Base-by-base conservation (phyloP, 805 yeast genomes). In the Starmerella powellii region DNA sequence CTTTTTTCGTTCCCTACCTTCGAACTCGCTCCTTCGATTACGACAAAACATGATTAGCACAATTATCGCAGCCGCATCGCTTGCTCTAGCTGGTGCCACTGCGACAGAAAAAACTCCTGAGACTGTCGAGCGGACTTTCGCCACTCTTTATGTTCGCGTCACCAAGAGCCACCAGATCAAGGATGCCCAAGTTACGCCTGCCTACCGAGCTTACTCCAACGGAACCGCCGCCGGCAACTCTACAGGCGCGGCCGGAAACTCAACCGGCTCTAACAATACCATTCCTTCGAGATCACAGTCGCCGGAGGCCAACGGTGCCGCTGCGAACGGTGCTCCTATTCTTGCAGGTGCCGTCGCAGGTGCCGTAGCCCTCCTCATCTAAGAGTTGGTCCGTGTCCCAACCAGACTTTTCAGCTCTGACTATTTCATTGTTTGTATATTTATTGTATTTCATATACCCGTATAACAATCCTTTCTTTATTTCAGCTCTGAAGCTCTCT, bases 271-370 rank as follows among this genome's bases (percentile, higher is more conserved):
- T 26, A 37, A 18, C 21, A 4, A 16, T 12, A 28, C 34, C 21
- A 8, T 20, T 23, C 26, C 35, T 5, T 19, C 35, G 23, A 32
- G 16, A 26, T 12, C 35, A 5, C 13, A 32, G 6, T 32, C 35
- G 20, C 13, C 34, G 6, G 13, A 17, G 12, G 11, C 11, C 24
- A 32, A 33, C 24, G 43, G 29, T 18, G 43, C 29, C n/a, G 26
- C 13, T 16, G 24, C 1, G 12, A 17, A 4, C 23, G 8, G 23
- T 3, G 20, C 27, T 19, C 19, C 34, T 19, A 5, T 31, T 10
- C 42, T 35, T 21, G 35, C 15, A 3, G 46, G 29, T 31, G 49
- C 44, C 19, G 28, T 38, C 12, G 38, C 35, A n/a, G 48, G 46
- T 18, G 46, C 38, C 30, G 46, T 35, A 11, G 49, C 49, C n/a